Base-by-base conservation (phyloP, 495 filamentous ascomycete genomes). In the Ramalina intermedia region DNA sequence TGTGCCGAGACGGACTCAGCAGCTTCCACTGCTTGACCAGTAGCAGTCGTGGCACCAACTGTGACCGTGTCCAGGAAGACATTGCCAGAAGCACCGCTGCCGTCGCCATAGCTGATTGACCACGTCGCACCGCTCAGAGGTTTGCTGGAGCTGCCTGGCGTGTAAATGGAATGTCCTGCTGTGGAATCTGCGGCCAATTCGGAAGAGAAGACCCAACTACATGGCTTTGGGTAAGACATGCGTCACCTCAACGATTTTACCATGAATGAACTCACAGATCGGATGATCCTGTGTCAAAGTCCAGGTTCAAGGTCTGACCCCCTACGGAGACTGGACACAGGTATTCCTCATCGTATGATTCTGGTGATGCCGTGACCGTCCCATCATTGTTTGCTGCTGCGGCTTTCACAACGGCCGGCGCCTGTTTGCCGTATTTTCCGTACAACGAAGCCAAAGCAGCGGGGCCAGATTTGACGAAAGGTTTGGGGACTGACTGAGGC, bases 211-310 rank as follows among this genome's bases (percentile, higher is more conserved):
- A 75, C 70, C 73, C 73, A 76, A 33, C 65, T 66, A 46, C 48
- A 40, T 17, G 33, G 42, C 46, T 53, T 37, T 9, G 37, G 20
- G 21, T 43, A n/a, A 13, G 20, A 13, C 16, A 33, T 24, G 17
- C 2, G 40, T 5, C 20, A 37, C 43, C 39, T 36, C 24, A 6
- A 36, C 36, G 18, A n/a, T 54, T 37, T 9, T 27, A 12, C 17
- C 17, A 42, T 37, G 17, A 37, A 33, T 8, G 29, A 39, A 69
- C 75, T 67, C 62, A 87, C 70, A 89, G 74, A 65, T 89, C 84
- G 39, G 80, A 75, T 37, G 78, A 83, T 3, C 84, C 84, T 37
- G 84, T 86, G 59, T 89, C 84, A 56, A 87, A 72, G 59, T 86
- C 79, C 49, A 88, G 57, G 55, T 79, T 72, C 55, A 87, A 58